phyloP scores from a whole-genome alignment of 306 rosid species.

The Medicago arabica region DNA sequence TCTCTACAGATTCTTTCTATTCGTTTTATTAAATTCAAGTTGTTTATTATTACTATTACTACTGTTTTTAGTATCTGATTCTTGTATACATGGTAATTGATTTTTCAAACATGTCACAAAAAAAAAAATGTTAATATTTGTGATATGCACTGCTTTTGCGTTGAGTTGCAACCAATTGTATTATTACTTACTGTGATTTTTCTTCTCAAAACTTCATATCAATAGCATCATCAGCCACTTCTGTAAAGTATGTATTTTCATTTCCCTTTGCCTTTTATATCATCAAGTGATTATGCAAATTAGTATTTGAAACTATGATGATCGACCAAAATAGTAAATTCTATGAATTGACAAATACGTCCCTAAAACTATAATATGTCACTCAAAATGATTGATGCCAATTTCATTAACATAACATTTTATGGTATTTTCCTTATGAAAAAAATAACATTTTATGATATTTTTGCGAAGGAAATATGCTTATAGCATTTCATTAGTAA shows the following conservation, averaged over 20 bases:
- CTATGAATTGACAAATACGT: too few relatives aligned
- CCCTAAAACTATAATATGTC: too few relatives aligned
- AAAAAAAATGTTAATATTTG: conserved; percentile 15
- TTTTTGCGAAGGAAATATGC: too few relatives aligned
- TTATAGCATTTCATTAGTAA: too few relatives aligned
- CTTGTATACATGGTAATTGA: conserved; percentile 46
- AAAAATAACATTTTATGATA: too few relatives aligned
- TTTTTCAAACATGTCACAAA: conserved; percentile 24
- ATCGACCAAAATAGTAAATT: too few relatives aligned
- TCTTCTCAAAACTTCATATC: conserved; percentile 26
- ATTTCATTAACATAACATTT: too few relatives aligned
- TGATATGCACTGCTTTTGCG: conserved; percentile 38
- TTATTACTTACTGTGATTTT: conserved; percentile 23
- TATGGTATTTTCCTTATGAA: too few relatives aligned
- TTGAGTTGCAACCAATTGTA: conserved; percentile 37
- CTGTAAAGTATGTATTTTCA: conserved; percentile 26
- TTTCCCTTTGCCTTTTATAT: conserved; percentile 12
- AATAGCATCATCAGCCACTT: conserved; percentile 8
- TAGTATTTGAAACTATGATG: too few relatives aligned
- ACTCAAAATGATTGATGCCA: too few relatives aligned
- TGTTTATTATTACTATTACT: conserved; percentile 28
- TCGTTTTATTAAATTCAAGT: conserved; percentile 55
- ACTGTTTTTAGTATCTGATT: conserved; percentile 36
- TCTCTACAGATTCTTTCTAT: conserved; percentile 63
- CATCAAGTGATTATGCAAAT: neutral